Conservation (phyloP, 768 basidiomycete species). For the Lactifluus volemus region DNA sequence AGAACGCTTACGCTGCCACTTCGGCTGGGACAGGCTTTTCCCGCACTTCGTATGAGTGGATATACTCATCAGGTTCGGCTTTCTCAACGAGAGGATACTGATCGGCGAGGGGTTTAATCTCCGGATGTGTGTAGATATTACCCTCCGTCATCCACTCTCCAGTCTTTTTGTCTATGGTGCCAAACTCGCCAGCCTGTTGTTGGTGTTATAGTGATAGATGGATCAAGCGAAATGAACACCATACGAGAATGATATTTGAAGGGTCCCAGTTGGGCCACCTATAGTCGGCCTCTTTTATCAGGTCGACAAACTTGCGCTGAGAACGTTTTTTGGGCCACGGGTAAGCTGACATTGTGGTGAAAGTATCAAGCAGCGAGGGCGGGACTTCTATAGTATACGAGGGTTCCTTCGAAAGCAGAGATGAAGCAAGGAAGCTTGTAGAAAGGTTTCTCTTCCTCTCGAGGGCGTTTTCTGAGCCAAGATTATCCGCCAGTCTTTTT, state of each 20-base stretch:
- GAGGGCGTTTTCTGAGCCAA: too few relatives aligned
- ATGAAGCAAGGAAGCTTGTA: too few relatives aligned
- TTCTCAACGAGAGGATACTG: background rate
- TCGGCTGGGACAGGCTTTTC: background rate
- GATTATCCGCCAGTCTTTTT: too few relatives aligned
- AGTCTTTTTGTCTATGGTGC: background rate
- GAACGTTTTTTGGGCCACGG: background rate
- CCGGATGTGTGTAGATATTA: conserved; percentile 3
- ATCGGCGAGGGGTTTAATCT: background rate
- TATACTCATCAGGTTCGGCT: background rate
- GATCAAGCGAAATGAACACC: background rate
- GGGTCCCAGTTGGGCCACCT: conserved; percentile 11
- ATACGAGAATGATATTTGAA: background rate
- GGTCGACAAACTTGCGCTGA: conserved; percentile 9
- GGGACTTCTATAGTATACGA: too few relatives aligned
- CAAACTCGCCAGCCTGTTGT: conserved; percentile 7
- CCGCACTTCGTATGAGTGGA: conserved; percentile 6
- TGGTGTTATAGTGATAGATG: background rate
- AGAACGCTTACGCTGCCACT: background rate
- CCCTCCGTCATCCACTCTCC: conserved; percentile 5
- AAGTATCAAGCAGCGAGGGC: too few relatives aligned
- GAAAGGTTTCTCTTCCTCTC: too few relatives aligned
- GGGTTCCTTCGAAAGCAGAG: too few relatives aligned
- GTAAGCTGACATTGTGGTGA: too few relatives aligned
- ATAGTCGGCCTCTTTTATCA: background rate